phyloP scores from a whole-genome alignment of 192 early-diverging fungal species.

The Backusella sp. region DNA sequence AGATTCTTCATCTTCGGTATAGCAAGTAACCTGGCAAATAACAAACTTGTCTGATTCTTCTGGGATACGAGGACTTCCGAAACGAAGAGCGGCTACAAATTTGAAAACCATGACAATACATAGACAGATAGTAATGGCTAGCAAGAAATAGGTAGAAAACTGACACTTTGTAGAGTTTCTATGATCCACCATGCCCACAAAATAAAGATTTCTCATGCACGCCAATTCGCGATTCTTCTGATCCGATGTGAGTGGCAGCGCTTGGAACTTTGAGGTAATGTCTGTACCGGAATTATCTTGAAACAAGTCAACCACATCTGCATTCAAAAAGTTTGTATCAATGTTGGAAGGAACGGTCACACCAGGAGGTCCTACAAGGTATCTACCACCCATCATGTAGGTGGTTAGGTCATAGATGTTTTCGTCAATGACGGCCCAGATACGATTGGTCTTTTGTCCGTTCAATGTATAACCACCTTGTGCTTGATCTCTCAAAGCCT shows the following conservation, averaged over 20 bases:
- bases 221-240: slow-evolving; percentile 50
- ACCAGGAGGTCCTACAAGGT: slow-evolving; percentile 42
- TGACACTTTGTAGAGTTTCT: slow-evolving; percentile 77
- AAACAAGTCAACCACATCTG: slow-evolving; percentile 60
- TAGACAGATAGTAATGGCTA: slow-evolving; percentile 75
- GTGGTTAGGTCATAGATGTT: slow-evolving; percentile 70
- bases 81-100: slow-evolving; percentile 76
- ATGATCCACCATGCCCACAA: slow-evolving; percentile 80
- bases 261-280: slow-evolving; percentile 58
- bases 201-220: slow-evolving; percentile 84
- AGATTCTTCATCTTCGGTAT: slow-evolving; percentile 88
- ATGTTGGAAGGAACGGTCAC: slow-evolving; percentile 39
- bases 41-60: slow-evolving; percentile 96
- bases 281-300: slow-evolving; percentile 58
- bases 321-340: slow-evolving; percentile 58
- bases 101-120: slow-evolving; percentile 76
- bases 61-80: slow-evolving; percentile 63
- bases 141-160: slow-evolving; percentile 81
- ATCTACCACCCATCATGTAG: slow-evolving; percentile 57
- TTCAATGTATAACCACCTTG: slow-evolving; percentile 26
- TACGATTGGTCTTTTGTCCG: slow-evolving; percentile 37
- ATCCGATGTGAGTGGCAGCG: slow-evolving; percentile 43
- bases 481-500: slow-evolving; percentile 54
- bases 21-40: slow-evolving; percentile 94
- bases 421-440: slow-evolving; percentile 63